Conservation (phyloP, 1,139 yeast genomes). For the Geotrichum macrosporum region DNA sequence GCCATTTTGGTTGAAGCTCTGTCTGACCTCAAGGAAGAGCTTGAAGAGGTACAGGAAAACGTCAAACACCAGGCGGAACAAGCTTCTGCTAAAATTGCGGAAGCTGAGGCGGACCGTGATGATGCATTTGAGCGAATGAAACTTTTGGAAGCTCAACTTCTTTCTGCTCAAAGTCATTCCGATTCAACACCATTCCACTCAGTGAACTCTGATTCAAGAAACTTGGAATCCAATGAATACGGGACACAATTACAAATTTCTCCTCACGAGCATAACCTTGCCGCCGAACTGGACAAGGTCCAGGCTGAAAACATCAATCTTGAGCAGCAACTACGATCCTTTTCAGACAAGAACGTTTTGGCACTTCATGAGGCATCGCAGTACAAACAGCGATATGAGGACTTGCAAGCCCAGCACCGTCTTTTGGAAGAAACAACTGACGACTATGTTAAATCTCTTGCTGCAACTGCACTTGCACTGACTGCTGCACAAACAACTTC, state of each 20-base stretch:
- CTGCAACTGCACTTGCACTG: conserved; percentile 33
- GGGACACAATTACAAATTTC: no score
- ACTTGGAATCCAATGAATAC: neutral
- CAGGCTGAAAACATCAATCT: conserved; percentile 24
- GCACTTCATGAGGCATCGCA: conserved; percentile 29
- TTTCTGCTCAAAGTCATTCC: conserved; percentile 8
- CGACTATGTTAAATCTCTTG: conserved; percentile 31
- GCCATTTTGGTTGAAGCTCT: conserved; percentile 34
- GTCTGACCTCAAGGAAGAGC: conserved; percentile 35
- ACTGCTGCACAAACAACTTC: conserved; percentile 31
- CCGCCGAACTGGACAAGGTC: conserved; percentile 16
- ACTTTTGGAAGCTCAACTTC: conserved; percentile 13
- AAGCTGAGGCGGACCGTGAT: conserved; percentile 31
- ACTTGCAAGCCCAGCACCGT: conserved; percentile 21
- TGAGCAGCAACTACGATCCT: conserved; percentile 29
- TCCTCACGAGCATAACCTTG: neutral
- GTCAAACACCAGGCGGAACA: conserved; percentile 35
- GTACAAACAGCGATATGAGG: conserved; percentile 26
- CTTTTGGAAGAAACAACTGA: conserved; percentile 31
- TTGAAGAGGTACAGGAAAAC: conserved; percentile 33
- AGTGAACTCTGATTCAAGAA: neutral
- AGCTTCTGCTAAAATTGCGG: conserved; percentile 34
- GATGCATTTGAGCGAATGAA: conserved; percentile 19
- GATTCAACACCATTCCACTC: neutral
- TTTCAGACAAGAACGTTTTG: conserved; percentile 29